A percentile compares a stretch with the other conserved stretches of the same genome.
Conservation (phyloP, 2,329 filamentous ascomycete species). For the Talaromyces atroroseus region DNA sequence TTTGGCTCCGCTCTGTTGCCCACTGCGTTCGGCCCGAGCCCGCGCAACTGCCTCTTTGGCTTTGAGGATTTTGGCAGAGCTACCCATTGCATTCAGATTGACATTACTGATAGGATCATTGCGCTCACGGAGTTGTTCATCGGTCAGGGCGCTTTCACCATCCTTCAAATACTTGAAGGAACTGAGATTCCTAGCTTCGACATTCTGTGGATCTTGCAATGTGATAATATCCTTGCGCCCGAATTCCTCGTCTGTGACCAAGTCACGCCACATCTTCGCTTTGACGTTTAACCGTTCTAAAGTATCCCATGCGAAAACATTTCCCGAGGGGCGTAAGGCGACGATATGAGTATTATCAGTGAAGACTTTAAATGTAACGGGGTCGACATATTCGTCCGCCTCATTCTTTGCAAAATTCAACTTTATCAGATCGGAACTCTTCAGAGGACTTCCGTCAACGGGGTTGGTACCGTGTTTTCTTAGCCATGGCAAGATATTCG, state of each 20-base stretch:
- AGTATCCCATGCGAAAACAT: conserved; percentile 95
- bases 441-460: conserved; percentile 72
- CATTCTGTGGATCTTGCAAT: conserved; percentile 89
- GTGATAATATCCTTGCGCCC: conserved; percentile 89
- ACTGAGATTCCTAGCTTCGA: conserved; percentile 73
- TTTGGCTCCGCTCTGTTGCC: conserved; percentile 31
- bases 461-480: conserved; percentile 92
- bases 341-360: conserved; percentile 98
- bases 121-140: conserved; percentile 64
- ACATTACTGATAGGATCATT: conserved; percentile 58
- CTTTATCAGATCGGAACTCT: conserved; percentile 77
- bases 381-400: conserved; percentile 86
- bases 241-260: conserved; percentile 83
- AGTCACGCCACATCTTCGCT: conserved; percentile 88
- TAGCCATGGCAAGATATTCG: conserved; percentile 90
- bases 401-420: conserved; percentile 90
- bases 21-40: conserved; percentile 67
- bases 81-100: conserved; percentile 74
- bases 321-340: conserved; percentile 77
- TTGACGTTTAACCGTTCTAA: conserved; percentile 94
- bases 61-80: conserved; percentile 74
- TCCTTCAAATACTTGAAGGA: conserved; percentile 87
- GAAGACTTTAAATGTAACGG: conserved; percentile 94
- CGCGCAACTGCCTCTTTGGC: conserved; percentile 93
- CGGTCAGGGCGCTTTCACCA: conserved; percentile 63